Percentiles rank a stretch among this genome's conserved stretches.
Evolutionary conservation across 805 yeast genomes (phyloP).

Genomic region (Ogataea nonfermentans): DNA sequence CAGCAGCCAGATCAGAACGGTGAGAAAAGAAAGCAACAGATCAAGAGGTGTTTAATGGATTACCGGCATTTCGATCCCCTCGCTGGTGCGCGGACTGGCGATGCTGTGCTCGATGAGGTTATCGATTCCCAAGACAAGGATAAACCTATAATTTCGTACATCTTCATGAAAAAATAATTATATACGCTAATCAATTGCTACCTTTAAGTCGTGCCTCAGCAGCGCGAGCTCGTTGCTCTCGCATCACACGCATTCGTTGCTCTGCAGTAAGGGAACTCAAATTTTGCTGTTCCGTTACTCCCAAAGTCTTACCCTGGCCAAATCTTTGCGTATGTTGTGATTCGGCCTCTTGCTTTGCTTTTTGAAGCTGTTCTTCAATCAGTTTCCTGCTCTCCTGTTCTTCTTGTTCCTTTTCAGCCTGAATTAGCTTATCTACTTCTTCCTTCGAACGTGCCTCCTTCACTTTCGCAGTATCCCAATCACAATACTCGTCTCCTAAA

Average conservation of each 20-base stretch:
- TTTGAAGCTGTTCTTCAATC: slow-evolving; percentile 44
- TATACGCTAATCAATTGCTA: slow-evolving; percentile 4
- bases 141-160: slow-evolving; percentile 36
- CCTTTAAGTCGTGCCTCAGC: slow-evolving; percentile 79
- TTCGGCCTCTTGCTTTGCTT: slow-evolving; percentile 40
- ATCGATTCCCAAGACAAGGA: slow-evolving; percentile 23
- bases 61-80: slow-evolving; percentile 63
- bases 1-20: slow-evolving; percentile 27
- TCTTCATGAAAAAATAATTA: slow-evolving; percentile 36
- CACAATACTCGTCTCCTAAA: slow-evolving; percentile 66
- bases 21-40: slow-evolving; percentile 39
- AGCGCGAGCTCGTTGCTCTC: slow-evolving; percentile 95
- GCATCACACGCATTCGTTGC: slow-evolving; percentile 74
- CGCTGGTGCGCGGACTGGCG: slow-evolving; percentile 8
- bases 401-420: slow-evolving; percentile 34
- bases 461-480: slow-evolving; percentile 69
- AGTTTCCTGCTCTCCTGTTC: slow-evolving; percentile 39
- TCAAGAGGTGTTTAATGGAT: slow-evolving; percentile 57
- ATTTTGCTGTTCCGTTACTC: slow-evolving; percentile 38
- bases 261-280: slow-evolving; percentile 66
- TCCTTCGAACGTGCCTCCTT: slow-evolving; percentile 60
- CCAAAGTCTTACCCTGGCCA: slow-evolving; percentile 38
- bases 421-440: slow-evolving; percentile 45
- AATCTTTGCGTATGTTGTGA: slow-evolving; percentile 25
- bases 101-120: slow-evolving; percentile 30